A percentile compares a stretch with the other conserved stretches of the same genome.
Conservation (phyloP, 1,284 basidiomycete species). For the Limonomyces culmigenus region DNA sequence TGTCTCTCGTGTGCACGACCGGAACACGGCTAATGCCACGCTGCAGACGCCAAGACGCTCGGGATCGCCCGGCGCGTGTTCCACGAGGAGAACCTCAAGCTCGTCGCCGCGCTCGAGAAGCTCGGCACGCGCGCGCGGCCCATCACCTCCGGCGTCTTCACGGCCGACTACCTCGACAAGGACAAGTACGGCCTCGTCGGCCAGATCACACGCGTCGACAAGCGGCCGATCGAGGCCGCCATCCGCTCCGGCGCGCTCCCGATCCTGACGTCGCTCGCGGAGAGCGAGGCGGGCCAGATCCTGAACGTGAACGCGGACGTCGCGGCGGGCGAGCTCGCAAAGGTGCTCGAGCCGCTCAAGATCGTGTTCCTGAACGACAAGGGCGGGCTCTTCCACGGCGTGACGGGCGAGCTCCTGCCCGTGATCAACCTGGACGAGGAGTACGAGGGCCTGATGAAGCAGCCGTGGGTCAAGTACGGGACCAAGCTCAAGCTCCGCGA, state of each 20-base stretch:
- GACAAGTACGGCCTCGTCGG: slow-evolving; percentile 92
- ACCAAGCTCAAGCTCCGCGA: slow-evolving; percentile 99
- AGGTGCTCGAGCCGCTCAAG: slow-evolving; percentile 96
- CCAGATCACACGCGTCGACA: slow-evolving; percentile 84
- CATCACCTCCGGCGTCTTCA: slow-evolving; percentile 91
- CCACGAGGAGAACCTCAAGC: slow-evolving; percentile 86
- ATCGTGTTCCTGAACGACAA: slow-evolving; percentile 99
- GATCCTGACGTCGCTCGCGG: slow-evolving; percentile 84
- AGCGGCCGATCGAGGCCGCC: slow-evolving; percentile 85
- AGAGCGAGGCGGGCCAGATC: slow-evolving; percentile 84
- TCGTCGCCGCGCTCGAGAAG: slow-evolving; percentile 80
- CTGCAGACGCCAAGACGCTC: slow-evolving; percentile 75
- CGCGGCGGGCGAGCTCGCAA: slow-evolving; percentile 88
- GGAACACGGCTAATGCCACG: not conserved
- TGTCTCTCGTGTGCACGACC: slow-evolving; percentile 1
- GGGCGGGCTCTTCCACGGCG: slow-evolving; percentile 94
- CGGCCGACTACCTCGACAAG: slow-evolving; percentile 86
- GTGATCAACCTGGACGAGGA: slow-evolving; percentile 99
- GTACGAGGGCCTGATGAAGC: slow-evolving; percentile 93
- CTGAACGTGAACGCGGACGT: slow-evolving; percentile 96
- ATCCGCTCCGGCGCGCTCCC: slow-evolving; percentile 89
- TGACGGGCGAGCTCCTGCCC: slow-evolving; percentile 87
- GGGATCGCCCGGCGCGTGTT: slow-evolving; percentile 90
- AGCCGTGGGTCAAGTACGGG: slow-evolving; percentile 99
- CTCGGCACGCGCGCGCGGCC: slow-evolving; percentile 89